These are phyloP conservation scores for Neurospora sp. DNA, from an alignment of 495 filamentous ascomycete species.

Conservation along the genomic window DNA sequence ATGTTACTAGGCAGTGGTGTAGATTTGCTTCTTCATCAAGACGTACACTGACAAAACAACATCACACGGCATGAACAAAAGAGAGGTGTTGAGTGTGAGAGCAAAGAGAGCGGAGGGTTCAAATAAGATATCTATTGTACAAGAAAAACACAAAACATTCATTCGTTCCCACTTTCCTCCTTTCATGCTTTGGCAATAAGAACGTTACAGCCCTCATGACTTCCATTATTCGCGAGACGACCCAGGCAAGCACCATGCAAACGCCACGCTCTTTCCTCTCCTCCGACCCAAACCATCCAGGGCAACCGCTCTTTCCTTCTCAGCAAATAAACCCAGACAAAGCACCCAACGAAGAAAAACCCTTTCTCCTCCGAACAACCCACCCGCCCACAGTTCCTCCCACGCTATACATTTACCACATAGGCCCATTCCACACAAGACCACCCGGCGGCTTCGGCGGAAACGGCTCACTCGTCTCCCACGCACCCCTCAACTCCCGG, in stretches of 20 bases:
- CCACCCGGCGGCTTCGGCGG: not conserved
- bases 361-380: too few species aligned
- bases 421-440: not conserved
- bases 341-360: not conserved
- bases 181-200: not conserved
- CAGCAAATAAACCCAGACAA: not conserved
- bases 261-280: not conserved
- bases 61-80: not conserved
- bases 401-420: not conserved
- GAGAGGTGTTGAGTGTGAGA: not conserved
- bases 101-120: not conserved
- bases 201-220: not conserved
- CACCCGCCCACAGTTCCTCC: not conserved
- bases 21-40: not conserved
- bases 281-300: not conserved
- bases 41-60: not conserved
- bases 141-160: not conserved
- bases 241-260: not conserved
- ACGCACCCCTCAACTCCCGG: not conserved
- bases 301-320: not conserved
- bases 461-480: not conserved
- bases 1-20: not conserved
- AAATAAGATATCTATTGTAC: not conserved
- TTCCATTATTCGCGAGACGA: not conserved
- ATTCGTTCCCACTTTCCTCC: not conserved